These are phyloP conservation scores for Phytophthora meadii DNA, from an alignment of 352 stramenopile genomes.

Conservation along the genomic window DNA sequence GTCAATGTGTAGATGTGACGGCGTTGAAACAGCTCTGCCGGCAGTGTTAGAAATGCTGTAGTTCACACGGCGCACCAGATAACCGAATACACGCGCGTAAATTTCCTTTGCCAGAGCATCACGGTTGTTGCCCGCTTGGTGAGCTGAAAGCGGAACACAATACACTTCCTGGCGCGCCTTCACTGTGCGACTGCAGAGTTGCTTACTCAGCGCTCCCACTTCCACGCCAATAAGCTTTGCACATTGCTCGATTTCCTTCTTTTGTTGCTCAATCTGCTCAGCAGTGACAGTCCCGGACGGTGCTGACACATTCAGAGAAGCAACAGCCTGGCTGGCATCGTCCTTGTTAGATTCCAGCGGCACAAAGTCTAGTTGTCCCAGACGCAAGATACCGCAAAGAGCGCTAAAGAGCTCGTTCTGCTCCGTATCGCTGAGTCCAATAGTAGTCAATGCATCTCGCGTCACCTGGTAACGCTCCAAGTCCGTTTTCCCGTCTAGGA, in stretches of 20 bases:
- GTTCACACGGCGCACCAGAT: slow-evolving; percentile 92
- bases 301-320: slow-evolving; percentile 42
- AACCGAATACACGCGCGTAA: slow-evolving; percentile 96
- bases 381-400: slow-evolving; percentile 75
- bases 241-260: slow-evolving; percentile 66
- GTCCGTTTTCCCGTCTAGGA: slow-evolving; percentile 75
- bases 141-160: slow-evolving; percentile 70
- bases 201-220: slow-evolving; percentile 61
- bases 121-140: slow-evolving; percentile 86
- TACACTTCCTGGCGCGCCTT: slow-evolving; percentile 87
- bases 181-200: slow-evolving; percentile 84
- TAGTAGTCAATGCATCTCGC: slow-evolving; percentile 76
- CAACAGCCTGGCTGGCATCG: slow-evolving; percentile 74
- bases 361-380: slow-evolving; percentile 87
- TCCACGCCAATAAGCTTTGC: slow-evolving; percentile 78
- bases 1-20: slow-evolving; percentile 89
- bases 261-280: slow-evolving; percentile 56
- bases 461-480: slow-evolving; percentile 85
- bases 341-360: slow-evolving; percentile 78
- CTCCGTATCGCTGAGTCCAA: slow-evolving; percentile 72
- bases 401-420: slow-evolving; percentile 80
- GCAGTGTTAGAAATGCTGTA: slow-evolving; percentile 76
- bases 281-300: slow-evolving; percentile 21
- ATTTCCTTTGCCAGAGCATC: slow-evolving; percentile 96
- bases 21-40: slow-evolving; percentile 26